Conservation (phyloP, 139 green algal genomes). For the Chlorella sorokiniana region DNA sequence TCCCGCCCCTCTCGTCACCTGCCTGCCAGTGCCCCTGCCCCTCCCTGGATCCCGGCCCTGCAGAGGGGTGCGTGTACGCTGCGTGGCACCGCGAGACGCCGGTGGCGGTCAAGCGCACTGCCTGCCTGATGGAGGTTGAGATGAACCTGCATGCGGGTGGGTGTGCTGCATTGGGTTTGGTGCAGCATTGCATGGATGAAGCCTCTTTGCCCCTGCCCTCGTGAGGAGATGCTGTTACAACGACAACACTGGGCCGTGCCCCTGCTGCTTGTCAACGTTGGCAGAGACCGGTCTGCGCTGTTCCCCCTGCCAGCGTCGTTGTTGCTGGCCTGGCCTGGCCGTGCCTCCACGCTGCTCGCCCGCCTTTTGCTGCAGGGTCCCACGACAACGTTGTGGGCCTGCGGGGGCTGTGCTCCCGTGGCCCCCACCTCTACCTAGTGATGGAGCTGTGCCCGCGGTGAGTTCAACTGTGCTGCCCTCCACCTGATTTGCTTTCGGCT, state of each 20-base stretch:
- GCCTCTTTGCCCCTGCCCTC: neutral
- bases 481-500: neutral
- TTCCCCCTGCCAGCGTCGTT: too few species aligned
- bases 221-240: too few species aligned
- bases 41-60: neutral
- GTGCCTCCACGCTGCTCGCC: neutral
- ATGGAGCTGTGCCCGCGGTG: slow-evolving; percentile 63
- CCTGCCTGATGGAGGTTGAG: slow-evolving; percentile 45
- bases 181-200: neutral
- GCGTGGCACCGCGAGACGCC: slow-evolving; percentile 54
- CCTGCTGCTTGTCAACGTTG: too few species aligned
- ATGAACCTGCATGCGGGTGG: slow-evolving; percentile 50
- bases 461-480: neutral
- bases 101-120: slow-evolving; percentile 52
- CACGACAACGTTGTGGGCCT: slow-evolving; percentile 63
- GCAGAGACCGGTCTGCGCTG: too few species aligned
- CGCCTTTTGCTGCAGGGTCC: slow-evolving; percentile 15
- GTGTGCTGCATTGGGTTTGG: neutral
- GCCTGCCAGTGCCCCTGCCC: neutral
- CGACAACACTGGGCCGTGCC: too few species aligned
- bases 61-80: slow-evolving; percentile 58
- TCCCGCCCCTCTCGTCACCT: neutral
- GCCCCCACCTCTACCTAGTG: slow-evolving; percentile 45
- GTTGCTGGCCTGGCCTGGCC: too few species aligned
- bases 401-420: slow-evolving; percentile 45